phyloP scores from a whole-genome alignment of 2,329 filamentous ascomycete genomes.

The Aspergillus ochraceus region DNA sequence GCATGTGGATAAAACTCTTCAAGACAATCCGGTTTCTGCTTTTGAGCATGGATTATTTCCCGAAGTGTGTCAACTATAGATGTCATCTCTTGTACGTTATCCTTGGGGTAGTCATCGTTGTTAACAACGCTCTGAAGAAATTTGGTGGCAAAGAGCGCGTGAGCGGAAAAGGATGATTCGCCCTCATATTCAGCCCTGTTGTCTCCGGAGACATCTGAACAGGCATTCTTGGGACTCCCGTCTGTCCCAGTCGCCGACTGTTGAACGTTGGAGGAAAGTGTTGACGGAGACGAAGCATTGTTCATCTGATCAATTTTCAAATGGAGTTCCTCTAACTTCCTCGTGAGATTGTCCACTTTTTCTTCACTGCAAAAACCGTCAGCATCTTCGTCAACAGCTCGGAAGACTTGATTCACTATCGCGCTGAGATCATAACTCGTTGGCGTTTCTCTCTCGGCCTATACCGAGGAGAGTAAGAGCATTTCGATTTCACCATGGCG shows the following conservation, averaged over 20 bases:
- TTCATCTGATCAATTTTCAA: neutral
- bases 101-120: neutral
- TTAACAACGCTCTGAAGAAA: neutral
- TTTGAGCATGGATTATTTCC: neutral
- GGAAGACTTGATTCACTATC: neutral
- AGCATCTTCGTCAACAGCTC: neutral
- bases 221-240: neutral
- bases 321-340: neutral
- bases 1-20: neutral
- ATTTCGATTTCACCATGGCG: neutral
- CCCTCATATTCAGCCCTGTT: neutral
- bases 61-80: neutral
- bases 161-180: neutral
- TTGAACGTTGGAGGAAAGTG: neutral
- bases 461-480: neutral
- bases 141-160: neutral
- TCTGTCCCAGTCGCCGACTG: neutral
- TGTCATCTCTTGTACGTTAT: neutral
- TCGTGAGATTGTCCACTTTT: neutral
- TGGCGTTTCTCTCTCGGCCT: neutral
- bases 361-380: neutral
- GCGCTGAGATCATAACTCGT: neutral
- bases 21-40: neutral
- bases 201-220: neutral
- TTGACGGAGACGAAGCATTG: neutral